phyloP scores from a whole-genome alignment of 371 early-diverging fungal genomes.

The Rhizopus sp. region DNA sequence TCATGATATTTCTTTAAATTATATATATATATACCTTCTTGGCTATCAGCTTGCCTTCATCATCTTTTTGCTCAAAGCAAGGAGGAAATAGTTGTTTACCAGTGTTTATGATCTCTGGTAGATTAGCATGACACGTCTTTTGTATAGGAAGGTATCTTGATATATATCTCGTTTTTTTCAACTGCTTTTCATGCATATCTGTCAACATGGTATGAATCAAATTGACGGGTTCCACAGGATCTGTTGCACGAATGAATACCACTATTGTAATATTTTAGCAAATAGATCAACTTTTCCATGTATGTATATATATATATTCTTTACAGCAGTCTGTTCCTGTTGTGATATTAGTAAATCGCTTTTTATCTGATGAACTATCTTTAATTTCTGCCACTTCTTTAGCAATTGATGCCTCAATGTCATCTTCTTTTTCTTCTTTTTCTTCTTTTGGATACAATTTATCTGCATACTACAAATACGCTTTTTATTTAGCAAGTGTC shows the following conservation, averaged over 20 bases:
- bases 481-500: neutral
- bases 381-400: conserved; percentile 67
- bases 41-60: conserved; percentile 34
- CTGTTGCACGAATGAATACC: conserved; percentile 50
- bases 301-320: conserved; percentile 5
- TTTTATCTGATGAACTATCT: conserved; percentile 35
- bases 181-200: conserved; percentile 57
- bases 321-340: conserved; percentile 68
- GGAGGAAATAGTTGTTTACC: conserved; percentile 57
- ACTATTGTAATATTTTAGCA: conserved; percentile 24
- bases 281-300: too few relatives aligned
- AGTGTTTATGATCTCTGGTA: conserved; percentile 58
- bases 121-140: conserved; percentile 60
- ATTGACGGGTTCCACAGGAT: conserved; percentile 60
- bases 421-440: conserved; percentile 43
- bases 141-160: conserved; percentile 67
- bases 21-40: conserved; percentile 33
- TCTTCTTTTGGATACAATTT: conserved; percentile 47
- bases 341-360: conserved; percentile 52
- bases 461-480: conserved; percentile 62
- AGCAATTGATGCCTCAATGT: conserved; percentile 67
- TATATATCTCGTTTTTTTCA: conserved; percentile 62
- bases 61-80: conserved; percentile 52
- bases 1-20: too few relatives aligned
- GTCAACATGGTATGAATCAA: conserved; percentile 62